Evolutionary conservation across 768 basidiomycete genomes (phyloP), one percentile per base, ranked within the genome.

Genomic region (Pleurotus sapidus): DNA sequence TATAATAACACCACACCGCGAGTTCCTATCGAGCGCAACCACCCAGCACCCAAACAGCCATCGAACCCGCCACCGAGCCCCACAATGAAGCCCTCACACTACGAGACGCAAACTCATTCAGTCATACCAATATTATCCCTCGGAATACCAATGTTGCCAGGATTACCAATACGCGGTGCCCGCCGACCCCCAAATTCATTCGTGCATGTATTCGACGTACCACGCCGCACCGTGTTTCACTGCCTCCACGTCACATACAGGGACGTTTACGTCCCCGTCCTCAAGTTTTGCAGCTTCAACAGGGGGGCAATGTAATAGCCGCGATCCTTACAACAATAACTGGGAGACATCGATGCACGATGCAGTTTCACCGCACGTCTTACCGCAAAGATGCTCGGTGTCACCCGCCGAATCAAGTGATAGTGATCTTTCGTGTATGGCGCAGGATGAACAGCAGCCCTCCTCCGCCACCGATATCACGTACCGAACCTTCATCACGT

Each of bases 351-450:
- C 51, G 0, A 51, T 17, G 34, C 51, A 39, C 25, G 51, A 54
- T 40, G 39, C 39, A 14, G 17, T 54, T 54, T 42, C 51, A 38
- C 42, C 51, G 20, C 51, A 54, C 24, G 39, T 54, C 37, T 14
- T 18, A 20, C 38, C 49, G n/a, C 25, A 20, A n/a, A 50, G 34
- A 17, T 38, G 37, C 39, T 54, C 51, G 37, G 39, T 54, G 23
- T 54, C 51, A 40, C 51, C 51, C 24, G 51, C 51, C 37, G 51
- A 54, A 54, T 54, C 51, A 43, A 54, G 51, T 54, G 51, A 54
- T 38, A 54, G 51, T 42, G 51, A 54, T 54, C 39, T 54, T 39
- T 54, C 51, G n/a, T 54, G 42, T 20, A 54, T 38, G 39, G 51
- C 51, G 37, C 38, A 20, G 20, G 51, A 54, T n/a, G 51, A 54